Percentiles rank a stretch among this genome's conserved stretches.
Evolutionary conservation across 23 red algal species (phyloP).

Genomic region (Gracilariopsis chorda): DNA sequence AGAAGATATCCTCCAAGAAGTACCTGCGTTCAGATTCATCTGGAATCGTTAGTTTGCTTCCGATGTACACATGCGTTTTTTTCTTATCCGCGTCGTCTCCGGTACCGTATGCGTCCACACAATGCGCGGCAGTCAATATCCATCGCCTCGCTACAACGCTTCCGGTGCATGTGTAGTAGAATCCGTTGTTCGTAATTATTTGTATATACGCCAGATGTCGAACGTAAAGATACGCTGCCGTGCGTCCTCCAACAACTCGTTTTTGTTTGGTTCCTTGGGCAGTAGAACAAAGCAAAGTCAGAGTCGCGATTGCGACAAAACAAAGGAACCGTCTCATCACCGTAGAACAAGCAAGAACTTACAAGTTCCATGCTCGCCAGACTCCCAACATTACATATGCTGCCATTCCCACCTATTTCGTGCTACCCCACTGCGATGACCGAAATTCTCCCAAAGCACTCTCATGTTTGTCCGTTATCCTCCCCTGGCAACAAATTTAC

Average conservation of each 20-base stretch:
- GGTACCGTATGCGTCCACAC: neutral
- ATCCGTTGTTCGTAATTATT: neutral
- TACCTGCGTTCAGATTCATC: neutral
- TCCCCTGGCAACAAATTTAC: no score
- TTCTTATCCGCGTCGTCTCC: neutral
- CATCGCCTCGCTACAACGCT: neutral
- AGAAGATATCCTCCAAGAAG: neutral
- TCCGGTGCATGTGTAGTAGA: constrained; percentile 16
- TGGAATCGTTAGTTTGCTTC: neutral
- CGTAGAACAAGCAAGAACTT: no score
- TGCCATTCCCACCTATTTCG: no score
- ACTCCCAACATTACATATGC: no score
- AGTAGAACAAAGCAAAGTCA: neutral
- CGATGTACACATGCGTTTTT: neutral
- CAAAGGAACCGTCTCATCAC: neutral
- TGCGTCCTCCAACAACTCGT: neutral
- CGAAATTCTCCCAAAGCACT: no score
- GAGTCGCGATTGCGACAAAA: constrained; percentile 1
- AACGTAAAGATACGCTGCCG: neutral
- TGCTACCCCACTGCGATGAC: no score
- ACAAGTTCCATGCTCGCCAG: no score
- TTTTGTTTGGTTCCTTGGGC: neutral
- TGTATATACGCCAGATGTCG: neutral
- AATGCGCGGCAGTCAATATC: constrained; percentile 24
- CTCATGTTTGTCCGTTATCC: no score